Percentiles rank a stretch among this genome's conserved stretches.
Conservation (phyloP, 2,329 filamentous ascomycete genomes). For the Tothia fuscella region DNA sequence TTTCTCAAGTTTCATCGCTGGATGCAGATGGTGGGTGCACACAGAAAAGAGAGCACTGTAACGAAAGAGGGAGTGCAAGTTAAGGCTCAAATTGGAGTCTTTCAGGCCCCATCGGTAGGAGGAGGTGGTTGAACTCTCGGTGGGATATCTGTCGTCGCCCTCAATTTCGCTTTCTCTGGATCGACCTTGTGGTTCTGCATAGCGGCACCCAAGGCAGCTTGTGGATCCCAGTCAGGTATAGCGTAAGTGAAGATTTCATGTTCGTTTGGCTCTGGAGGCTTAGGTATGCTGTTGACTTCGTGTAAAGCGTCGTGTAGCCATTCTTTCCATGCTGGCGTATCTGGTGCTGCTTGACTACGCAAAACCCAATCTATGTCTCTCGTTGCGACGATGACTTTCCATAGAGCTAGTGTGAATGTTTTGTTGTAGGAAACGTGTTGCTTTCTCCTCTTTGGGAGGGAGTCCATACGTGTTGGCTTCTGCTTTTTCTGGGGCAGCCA, state of each 20-base stretch:
- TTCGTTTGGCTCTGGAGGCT: not conserved
- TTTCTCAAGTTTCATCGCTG: too few species aligned
- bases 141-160: too few species aligned
- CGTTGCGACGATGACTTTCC: conserved; percentile 36
- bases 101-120: too few species aligned
- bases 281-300: not conserved
- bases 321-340: conserved; percentile 29
- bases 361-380: conserved; percentile 32
- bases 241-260: not conserved
- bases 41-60: too few species aligned
- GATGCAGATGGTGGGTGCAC: too few species aligned
- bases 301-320: conserved; percentile 28
- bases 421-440: conserved; percentile 15
- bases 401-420: conserved; percentile 36
- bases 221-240: conserved; percentile 11
- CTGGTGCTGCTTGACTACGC: conserved; percentile 28
- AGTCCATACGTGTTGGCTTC: conserved; percentile 3
- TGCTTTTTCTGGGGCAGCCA: too few species aligned
- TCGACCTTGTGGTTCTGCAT: too few species aligned
- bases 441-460: not conserved
- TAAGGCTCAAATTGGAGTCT: too few species aligned
- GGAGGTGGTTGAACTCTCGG: too few species aligned
- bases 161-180: too few species aligned
- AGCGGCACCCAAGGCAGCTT: not conserved
- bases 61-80: too few species aligned